Base-by-base conservation (phyloP, 179 eudicot genomes). In the Silene coronaria region DNA sequence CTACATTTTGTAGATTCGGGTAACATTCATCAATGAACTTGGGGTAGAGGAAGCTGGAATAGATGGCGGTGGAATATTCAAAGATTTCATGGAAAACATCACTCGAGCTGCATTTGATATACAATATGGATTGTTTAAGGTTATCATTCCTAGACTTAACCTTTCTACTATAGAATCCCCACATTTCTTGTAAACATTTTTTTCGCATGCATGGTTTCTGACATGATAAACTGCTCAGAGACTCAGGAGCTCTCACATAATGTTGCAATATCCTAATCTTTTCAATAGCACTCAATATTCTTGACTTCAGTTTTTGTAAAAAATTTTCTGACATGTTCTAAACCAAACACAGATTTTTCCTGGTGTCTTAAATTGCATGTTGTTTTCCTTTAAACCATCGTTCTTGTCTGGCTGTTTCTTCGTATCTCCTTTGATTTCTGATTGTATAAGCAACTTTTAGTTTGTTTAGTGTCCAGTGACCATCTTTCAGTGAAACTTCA, bases 21-120 rank as follows among this genome's bases (percentile, higher is more conserved):
- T 95, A 27, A 86, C 93, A 27, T 95, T 92, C 80, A 83, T 95
- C 42, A 95, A 95, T 85, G 99, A 95, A 82, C 87, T 95, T 73
- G 99, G 99, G 76, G 99, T 87, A 74, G 99, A 95, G 86, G 99
- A 95, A 86, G 99, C 99, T 76, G 99, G 99, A 61, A 91, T 95
- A 69, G 99, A 95, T 79, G 99, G 99, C 76, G 99, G 99, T 73
- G 99, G 99, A 32, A 95, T 95, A 75, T 95, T 95, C 78, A 95
- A 95, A 79, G 99, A 95, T 84, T 95, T 95, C 80, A 95, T 95
- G 99, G 99, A 95, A 85, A 95, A 88, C 81, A 82, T 95, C 61
- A 92, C 99, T 76, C 89, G 91, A 68, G 90, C 99, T 74, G 97
- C 97, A 59, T 95, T 95, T 79, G 99, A 95, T 81, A 81, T 89